Evolutionary conservation across 2,329 filamentous ascomycete species (phyloP).

Genomic region (Apiospora saccharicola): DNA sequence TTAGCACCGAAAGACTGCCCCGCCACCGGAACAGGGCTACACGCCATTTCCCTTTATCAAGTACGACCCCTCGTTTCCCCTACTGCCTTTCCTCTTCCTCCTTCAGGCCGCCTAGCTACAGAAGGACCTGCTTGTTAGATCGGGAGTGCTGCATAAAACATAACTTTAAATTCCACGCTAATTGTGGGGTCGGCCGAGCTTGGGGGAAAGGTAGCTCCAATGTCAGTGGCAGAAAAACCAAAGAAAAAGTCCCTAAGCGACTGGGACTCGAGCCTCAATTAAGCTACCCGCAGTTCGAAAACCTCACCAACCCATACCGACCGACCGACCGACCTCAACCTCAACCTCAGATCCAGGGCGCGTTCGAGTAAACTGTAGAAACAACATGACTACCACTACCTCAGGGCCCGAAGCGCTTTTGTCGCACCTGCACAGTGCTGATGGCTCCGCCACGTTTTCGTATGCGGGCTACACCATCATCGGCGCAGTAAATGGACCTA

Average conservation of each 20-base stretch:
- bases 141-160: constrained; percentile 19
- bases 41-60: background rate
- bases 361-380: background rate
- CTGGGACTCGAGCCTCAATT: background rate
- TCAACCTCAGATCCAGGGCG: background rate
- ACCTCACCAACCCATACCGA: background rate
- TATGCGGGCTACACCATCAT: constrained; percentile 81
- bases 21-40: background rate
- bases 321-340: background rate
- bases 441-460: constrained; percentile 82
- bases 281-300: constrained; percentile 3
- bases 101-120: too few species aligned
- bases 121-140: background rate
- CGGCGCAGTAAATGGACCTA: constrained; percentile 88
- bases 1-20: background rate
- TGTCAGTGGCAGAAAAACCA: constrained; percentile 30
- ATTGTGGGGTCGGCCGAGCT: background rate
- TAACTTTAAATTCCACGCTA: constrained; percentile 17
- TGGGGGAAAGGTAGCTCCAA: background rate
- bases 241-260: constrained; percentile 26
- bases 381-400: constrained; percentile 46
- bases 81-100: too few species aligned
- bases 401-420: constrained; percentile 60
- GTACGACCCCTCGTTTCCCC: background rate
- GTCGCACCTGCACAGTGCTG: constrained; percentile 71